Evolutionary conservation across 768 basidiomycete species (phyloP).

Genomic region (Amanita muscaria): DNA sequence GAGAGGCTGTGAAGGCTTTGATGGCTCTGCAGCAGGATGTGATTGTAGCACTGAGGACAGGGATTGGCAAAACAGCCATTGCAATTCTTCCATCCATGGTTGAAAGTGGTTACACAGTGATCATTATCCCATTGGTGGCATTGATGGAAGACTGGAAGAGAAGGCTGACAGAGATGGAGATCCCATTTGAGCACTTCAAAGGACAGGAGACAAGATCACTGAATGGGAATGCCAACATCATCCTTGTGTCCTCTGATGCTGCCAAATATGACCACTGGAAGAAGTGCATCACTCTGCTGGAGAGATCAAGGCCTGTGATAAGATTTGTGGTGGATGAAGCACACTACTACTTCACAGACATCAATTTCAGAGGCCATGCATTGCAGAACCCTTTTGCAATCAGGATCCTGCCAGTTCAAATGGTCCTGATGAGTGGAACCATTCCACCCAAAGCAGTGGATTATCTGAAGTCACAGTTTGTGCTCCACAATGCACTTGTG

Average conservation of each 20-base stretch:
- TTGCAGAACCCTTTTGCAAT: no score
- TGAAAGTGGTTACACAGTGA: conserved; percentile 8
- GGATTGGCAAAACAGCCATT: conserved; percentile 20
- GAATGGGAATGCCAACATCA: conserved; percentile 9
- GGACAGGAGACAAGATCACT: background rate
- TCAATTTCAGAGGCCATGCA: no score
- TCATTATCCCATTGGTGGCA: conserved; percentile 15
- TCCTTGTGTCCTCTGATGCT: conserved; percentile 15
- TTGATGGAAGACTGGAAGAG: conserved; percentile 18
- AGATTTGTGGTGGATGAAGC: no score
- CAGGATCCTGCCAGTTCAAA: no score
- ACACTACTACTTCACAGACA: background rate
- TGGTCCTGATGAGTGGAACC: no score
- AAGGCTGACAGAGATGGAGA: conserved; percentile 8
- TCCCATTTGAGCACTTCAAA: conserved; percentile 13
- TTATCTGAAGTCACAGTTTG: no score
- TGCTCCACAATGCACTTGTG: no score
- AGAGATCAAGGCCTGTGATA: background rate
- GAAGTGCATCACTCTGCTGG: background rate
- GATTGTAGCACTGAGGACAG: conserved; percentile 16
- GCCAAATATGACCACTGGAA: conserved; percentile 9
- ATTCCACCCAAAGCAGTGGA: no score
- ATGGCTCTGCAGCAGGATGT: conserved; percentile 14
- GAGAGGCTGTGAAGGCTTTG: conserved; percentile 9
- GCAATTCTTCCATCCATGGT: conserved; percentile 17